Percentiles rank a stretch among this genome's conserved stretches.
phyloP scores from a whole-genome alignment of 306 rosid genomes.

The Lablab purpureus region DNA sequence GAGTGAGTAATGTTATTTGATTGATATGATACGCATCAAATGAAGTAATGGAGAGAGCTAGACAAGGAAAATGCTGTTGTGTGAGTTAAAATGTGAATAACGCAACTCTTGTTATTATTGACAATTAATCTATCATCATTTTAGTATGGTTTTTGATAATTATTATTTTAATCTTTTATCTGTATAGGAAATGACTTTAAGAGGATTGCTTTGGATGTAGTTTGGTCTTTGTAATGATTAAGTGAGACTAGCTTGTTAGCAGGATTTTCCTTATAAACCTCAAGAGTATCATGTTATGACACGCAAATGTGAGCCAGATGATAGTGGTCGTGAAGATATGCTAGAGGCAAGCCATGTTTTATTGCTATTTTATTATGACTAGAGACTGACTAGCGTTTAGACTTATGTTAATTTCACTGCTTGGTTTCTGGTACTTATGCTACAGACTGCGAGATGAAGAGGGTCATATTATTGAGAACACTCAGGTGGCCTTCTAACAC shows the following conservation, averaged over 20 bases:
- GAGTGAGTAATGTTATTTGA: not conserved
- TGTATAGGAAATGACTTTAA: not conserved
- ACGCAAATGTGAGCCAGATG: slow-evolving; percentile 88
- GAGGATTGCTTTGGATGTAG: too few relatives aligned
- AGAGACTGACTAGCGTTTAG: not conserved
- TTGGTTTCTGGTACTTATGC: slow-evolving; percentile 35
- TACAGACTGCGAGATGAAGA: slow-evolving; percentile 77
- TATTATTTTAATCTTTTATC: too few relatives aligned
- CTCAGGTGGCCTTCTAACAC: slow-evolving; percentile 62
- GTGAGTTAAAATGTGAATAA: too few relatives aligned
- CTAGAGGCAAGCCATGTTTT: slow-evolving; percentile 65
- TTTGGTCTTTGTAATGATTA: slow-evolving; percentile 1
- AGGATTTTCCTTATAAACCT: slow-evolving; percentile 93
- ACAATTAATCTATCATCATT: not conserved
- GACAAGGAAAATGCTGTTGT: not conserved
- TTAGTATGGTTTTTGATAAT: slow-evolving; percentile 18
- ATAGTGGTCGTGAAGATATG: slow-evolving; percentile 83
- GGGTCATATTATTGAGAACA: slow-evolving; percentile 75
- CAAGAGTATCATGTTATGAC: slow-evolving; percentile 76
- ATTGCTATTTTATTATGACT: slow-evolving; percentile 13
- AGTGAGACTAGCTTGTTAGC: not conserved
- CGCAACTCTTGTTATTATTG: not conserved
- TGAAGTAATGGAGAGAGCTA: not conserved
- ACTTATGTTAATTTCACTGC: slow-evolving; percentile 19
- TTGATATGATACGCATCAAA: too few relatives aligned